Evolutionary conservation across 2,329 filamentous ascomycete species (phyloP).

Genomic region (Ophiostoma triangulosporum): DNA sequence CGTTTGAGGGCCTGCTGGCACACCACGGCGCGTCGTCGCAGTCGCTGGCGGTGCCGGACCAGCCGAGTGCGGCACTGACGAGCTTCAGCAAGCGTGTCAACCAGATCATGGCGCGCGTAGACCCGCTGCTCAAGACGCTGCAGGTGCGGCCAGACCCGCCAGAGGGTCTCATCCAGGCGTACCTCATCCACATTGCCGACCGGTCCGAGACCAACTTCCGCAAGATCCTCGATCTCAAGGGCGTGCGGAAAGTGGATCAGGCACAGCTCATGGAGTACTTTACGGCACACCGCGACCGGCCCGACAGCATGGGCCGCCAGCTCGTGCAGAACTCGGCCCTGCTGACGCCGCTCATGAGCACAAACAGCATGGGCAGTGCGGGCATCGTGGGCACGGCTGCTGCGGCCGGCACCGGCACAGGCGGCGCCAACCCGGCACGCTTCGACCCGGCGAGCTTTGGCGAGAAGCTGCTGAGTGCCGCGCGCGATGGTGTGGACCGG

Average conservation of each 20-base stretch:
- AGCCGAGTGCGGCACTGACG: conserved; percentile 26
- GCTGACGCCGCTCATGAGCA: conserved; percentile 48
- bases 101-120: conserved; percentile 70
- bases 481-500: conserved; percentile 67
- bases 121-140: conserved; percentile 87
- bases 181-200: conserved; percentile 93
- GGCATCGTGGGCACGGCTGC: conserved; percentile 21
- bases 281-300: conserved; percentile 61
- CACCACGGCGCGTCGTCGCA: conserved; percentile 36
- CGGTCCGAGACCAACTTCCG: conserved; percentile 88
- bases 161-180: conserved; percentile 90
- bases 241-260: conserved; percentile 75
- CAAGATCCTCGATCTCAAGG: conserved; percentile 92
- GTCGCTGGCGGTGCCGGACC: not conserved
- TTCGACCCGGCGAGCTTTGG: conserved; percentile 39
- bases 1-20: conserved; percentile 57
- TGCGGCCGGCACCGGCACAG: not conserved
- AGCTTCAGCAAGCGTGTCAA: conserved; percentile 79
- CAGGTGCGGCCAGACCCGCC: conserved; percentile 86
- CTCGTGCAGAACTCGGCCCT: conserved; percentile 58
- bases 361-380: conserved; percentile 28
- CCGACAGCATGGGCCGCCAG: conserved; percentile 47
- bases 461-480: conserved; percentile 77
- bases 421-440: conserved; percentile 1
- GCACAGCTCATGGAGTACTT: conserved; percentile 76